These are phyloP conservation scores for Phlebiopsis flavidoalba DNA, from an alignment of 768 basidiomycete genomes.

Conservation along the genomic window DNA sequence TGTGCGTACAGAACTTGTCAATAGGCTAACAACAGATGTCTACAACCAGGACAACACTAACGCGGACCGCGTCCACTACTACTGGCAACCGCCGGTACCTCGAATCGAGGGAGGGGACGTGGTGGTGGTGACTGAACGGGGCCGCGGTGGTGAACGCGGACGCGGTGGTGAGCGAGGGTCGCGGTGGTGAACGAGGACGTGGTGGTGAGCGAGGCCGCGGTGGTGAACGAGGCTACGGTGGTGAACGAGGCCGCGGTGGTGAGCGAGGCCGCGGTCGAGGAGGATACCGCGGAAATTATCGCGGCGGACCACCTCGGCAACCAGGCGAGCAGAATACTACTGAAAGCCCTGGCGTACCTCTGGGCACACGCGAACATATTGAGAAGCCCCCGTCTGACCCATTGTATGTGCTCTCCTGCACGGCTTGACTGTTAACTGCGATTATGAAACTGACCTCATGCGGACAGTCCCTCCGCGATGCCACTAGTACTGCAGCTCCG, in stretches of 20 bases:
- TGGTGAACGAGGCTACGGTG: no score
- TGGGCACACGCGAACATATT: no score
- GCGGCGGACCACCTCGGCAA: background rate
- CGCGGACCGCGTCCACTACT: background rate
- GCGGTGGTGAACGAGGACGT: background rate
- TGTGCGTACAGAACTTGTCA: background rate
- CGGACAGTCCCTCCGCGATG: background rate
- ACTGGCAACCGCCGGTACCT: background rate
- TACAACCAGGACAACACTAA: background rate
- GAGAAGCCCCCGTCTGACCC: slow-evolving; percentile 12
- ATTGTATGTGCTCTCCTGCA: slow-evolving; percentile 6
- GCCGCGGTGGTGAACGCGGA: no score
- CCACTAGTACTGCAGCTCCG: background rate
- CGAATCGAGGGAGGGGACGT: background rate
- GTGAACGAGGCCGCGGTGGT: background rate
- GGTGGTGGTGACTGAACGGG: no score
- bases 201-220: background rate
- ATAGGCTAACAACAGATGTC: background rate
- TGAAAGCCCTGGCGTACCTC: background rate
- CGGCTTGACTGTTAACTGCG: background rate
- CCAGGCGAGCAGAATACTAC: background rate
- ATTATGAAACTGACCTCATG: background rate
- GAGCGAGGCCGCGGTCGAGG: slow-evolving; percentile 6
- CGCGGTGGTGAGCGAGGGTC: no score
- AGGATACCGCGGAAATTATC: slow-evolving; percentile 3